Evolutionary conservation across 169 alveolate species (phyloP), one percentile per base, ranked within the genome.

Genomic region (Neospora caninum): DNA sequence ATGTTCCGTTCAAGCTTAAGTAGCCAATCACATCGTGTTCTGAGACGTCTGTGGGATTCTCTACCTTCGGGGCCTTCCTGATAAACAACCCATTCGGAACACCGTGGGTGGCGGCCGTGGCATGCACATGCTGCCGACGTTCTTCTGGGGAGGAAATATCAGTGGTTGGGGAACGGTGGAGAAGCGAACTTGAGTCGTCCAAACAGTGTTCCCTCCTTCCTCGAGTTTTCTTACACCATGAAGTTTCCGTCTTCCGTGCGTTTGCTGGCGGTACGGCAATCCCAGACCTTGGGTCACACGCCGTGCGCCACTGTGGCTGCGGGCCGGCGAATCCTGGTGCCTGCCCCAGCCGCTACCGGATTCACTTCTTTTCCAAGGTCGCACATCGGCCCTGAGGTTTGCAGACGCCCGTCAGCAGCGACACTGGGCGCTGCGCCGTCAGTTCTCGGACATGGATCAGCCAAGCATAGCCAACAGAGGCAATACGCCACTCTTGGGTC

Each of bases 401-500:
- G 58, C 31, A 64, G 31, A 16, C n/a, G 4, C 20, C 73, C 73
- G 34, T 22, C 20, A 16, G 73, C 73, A 64, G 73, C 13, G 58
- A 13, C 58, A 4, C 73, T 64, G 73, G 73, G 73, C 20, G 73
- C 73, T 64, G 25, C n/a, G 73, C 73, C 73, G 73, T 64, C 34
- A 22, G 73, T 22, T 29, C 73, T 64, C 73, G 73, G 73, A 64
- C 20, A 16, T 64, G 73, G 73, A 64, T 27, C 73, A 16, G 73
- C 73, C n/a, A 64, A 16, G 73, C 73, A 64, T 16, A 64, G 31
- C 73, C 95, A 93, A 88, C 69, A 80, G 1, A 67, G 95, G 25
- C 80, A 78, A 0, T 93, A 93, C 64, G 88, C 95, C 27, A 93
- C 70, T 80, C 42, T 87, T 88, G 82, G 93, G 18, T 69, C 80